Evolutionary conservation across 1,139 yeast species (phyloP).

Genomic region (Suhomyces kunorum): DNA sequence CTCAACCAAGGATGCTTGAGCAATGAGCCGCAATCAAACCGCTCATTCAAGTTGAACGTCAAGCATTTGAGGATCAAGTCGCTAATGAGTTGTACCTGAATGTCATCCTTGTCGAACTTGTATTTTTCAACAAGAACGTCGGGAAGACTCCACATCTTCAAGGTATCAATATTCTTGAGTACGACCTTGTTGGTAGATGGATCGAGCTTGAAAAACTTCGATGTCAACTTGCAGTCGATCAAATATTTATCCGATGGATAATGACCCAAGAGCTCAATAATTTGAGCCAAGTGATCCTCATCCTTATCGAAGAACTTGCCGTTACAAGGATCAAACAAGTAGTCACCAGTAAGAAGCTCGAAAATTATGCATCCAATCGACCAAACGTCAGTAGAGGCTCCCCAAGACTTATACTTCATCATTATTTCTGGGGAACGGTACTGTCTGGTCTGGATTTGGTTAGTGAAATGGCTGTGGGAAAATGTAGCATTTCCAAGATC

Average conservation of each 20-base stretch:
- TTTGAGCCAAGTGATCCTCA: slow-evolving; percentile 86
- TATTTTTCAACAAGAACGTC: slow-evolving; percentile 75
- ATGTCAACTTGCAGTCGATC: slow-evolving; percentile 51
- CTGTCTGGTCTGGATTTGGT: slow-evolving; percentile 85
- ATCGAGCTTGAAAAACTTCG: slow-evolving; percentile 52
- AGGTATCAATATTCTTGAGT: slow-evolving; percentile 57
- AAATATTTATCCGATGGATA: slow-evolving; percentile 54
- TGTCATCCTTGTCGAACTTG: slow-evolving; percentile 41
- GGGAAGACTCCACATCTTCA: slow-evolving; percentile 68
- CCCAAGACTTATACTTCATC: slow-evolving; percentile 70
- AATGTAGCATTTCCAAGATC: slow-evolving; percentile 89
- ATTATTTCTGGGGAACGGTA: slow-evolving; percentile 81
- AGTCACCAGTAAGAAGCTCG: slow-evolving; percentile 83
- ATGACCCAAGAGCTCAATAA: slow-evolving; percentile 63
- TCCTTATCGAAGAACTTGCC: slow-evolving; percentile 66
- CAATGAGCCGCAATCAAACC: slow-evolving; percentile 20
- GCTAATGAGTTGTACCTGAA: slow-evolving; percentile 31
- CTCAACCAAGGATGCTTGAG: slow-evolving; percentile 76
- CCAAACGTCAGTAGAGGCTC: slow-evolving; percentile 84
- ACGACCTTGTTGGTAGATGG: slow-evolving; percentile 44
- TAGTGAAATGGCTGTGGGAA: slow-evolving; percentile 69
- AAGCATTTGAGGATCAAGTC: slow-evolving; percentile 53
- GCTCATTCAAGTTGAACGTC: slow-evolving; percentile 77
- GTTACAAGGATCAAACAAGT: slow-evolving; percentile 76
- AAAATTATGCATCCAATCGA: slow-evolving; percentile 78